Conservation (phyloP, 345 rosid genomes). For the Gossypium herbaceum region DNA sequence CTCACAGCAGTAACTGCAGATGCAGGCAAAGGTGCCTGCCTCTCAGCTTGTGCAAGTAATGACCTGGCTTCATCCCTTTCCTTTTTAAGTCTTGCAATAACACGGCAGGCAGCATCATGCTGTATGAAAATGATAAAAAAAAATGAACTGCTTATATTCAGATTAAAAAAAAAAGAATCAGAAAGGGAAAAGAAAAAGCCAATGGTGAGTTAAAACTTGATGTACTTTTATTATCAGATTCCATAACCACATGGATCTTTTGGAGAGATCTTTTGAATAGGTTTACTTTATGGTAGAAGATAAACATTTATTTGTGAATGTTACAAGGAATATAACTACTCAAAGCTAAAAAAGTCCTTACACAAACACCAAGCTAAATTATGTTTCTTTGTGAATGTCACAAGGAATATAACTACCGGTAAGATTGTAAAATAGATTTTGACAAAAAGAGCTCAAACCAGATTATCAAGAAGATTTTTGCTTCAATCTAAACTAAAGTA, state of each 20-base stretch:
- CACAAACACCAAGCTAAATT: background rate
- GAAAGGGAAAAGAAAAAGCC: background rate
- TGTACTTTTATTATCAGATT: background rate
- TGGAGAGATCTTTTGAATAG: no score
- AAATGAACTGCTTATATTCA: conserved; percentile 9
- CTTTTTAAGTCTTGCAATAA: conserved; percentile 90
- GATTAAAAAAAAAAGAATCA: background rate
- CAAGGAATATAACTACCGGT: background rate
- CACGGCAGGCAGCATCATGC: conserved; percentile 99
- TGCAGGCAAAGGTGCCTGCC: conserved; percentile 56
- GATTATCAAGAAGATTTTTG: background rate
- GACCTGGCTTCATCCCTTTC: conserved; percentile 88
- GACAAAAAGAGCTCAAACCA: background rate
- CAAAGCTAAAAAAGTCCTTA: background rate
- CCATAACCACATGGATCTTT: background rate
- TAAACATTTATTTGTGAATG: background rate
- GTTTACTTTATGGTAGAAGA: background rate
- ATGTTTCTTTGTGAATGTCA: background rate
- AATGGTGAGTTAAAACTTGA: background rate
- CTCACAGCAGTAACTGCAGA: conserved; percentile 42
- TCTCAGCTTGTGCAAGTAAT: conserved; percentile 73
- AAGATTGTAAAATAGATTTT: background rate
- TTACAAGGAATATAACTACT: background rate
- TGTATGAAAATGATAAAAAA: conserved; percentile 26
- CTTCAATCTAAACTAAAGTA: background rate